phyloP scores from a whole-genome alignment of 2,329 filamentous ascomycete genomes.

The Lachnellula subtilissima region DNA sequence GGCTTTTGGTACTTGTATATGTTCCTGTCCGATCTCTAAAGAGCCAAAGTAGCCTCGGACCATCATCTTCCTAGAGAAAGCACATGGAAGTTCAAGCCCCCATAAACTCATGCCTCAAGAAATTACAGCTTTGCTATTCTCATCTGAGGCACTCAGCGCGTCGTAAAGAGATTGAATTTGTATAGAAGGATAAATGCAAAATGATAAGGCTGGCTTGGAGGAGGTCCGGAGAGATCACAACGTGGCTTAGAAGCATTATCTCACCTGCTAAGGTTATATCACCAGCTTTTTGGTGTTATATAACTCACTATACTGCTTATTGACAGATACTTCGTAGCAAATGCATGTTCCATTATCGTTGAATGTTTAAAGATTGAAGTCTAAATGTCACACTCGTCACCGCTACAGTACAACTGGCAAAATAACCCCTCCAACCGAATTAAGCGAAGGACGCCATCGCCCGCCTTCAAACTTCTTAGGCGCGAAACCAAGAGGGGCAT shows the following conservation, averaged over 20 bases:
- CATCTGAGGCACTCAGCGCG: slow-evolving; percentile 1
- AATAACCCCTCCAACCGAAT: background rate
- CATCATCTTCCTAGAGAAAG: too few species aligned
- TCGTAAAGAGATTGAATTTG: background rate
- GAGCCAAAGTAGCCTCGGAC: too few species aligned
- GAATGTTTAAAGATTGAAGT: background rate
- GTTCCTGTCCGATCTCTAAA: too few species aligned
- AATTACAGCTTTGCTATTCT: background rate
- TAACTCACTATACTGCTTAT: too few species aligned
- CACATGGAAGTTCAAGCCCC: too few species aligned
- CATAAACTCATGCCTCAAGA: too few species aligned
- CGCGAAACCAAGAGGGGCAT: background rate
- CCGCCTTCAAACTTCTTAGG: background rate
- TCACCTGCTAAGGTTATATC: background rate
- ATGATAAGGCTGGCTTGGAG: background rate
- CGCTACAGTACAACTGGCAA: background rate
- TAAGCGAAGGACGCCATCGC: background rate
- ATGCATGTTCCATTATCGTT: too few species aligned
- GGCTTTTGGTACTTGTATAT: too few species aligned
- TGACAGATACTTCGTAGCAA: too few species aligned
- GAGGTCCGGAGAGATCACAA: background rate
- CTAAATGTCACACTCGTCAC: background rate
- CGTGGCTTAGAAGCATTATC: background rate
- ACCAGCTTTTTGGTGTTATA: too few species aligned
- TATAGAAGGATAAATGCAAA: slow-evolving; percentile 2